Percentiles rank a stretch among this genome's conserved stretches.
phyloP scores from a whole-genome alignment of 1,284 basidiomycete species.

The Afroboletus lepidellus region DNA sequence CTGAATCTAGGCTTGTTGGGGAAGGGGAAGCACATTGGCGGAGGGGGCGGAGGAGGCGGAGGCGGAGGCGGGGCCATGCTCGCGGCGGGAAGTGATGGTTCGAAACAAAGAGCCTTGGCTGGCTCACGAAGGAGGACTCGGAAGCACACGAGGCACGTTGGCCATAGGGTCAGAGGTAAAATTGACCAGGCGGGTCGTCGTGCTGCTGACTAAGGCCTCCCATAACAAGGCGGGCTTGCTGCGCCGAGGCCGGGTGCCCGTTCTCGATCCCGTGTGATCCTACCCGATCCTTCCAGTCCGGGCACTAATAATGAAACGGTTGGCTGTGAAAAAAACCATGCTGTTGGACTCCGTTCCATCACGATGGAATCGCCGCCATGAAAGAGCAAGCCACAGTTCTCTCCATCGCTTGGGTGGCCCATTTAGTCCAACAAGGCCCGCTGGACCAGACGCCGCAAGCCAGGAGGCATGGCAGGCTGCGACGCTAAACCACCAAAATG shows the following conservation, averaged over 20 bases:
- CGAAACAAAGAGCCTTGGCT: conserved; percentile 19
- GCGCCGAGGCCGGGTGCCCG: conserved; percentile 15
- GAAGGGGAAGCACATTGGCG: conserved; percentile 59
- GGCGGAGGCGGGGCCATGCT: conserved; percentile 42
- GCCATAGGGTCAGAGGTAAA: conserved; percentile 27
- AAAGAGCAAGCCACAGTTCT: conserved; percentile 5
- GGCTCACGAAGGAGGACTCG: conserved; percentile 14
- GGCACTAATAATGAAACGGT: conserved; percentile 15
- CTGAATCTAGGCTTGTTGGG: conserved; percentile 32
- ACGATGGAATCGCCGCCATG: conserved; percentile 6
- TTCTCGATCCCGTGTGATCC: conserved; percentile 27
- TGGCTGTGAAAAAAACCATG: conserved; percentile 12
- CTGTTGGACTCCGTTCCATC: conserved; percentile 17
- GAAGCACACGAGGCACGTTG: conserved; percentile 31
- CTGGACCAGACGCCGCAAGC: not conserved
- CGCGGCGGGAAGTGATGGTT: conserved; percentile 17
- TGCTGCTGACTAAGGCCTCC: conserved; percentile 25
- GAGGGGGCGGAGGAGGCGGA: conserved; percentile 51
- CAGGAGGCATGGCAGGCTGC: not conserved
- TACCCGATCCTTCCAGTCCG: conserved; percentile 15
- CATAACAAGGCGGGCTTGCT: conserved; percentile 12
- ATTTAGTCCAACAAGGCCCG: not conserved
- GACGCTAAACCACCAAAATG: conserved; percentile 16
- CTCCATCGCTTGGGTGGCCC: not conserved
- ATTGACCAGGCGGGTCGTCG: conserved; percentile 15